A percentile compares a stretch with the other conserved stretches of the same genome.
Conservation (phyloP, 139 green algal species). For the Pleodorina starrii region DNA sequence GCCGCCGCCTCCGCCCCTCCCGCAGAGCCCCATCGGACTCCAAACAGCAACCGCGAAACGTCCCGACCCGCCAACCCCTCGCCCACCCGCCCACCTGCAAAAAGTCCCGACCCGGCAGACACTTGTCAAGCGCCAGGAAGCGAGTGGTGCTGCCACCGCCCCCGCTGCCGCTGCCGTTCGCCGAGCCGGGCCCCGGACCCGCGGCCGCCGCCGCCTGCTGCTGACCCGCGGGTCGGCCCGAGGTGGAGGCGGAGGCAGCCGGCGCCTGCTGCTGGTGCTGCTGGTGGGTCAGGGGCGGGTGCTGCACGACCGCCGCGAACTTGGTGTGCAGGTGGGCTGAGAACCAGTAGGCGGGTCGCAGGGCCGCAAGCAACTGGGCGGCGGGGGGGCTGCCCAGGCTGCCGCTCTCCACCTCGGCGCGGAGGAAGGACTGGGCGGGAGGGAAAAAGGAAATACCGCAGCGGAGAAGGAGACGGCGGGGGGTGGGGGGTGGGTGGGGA, state of each 20-base stretch:
- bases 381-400: conserved; percentile 81
- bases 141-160: conserved; percentile 64
- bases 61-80: background rate
- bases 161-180: background rate
- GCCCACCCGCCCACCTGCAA: conserved; percentile 82
- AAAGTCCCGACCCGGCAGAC: conserved; percentile 92
- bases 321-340: conserved; percentile 96
- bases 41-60: too few species aligned
- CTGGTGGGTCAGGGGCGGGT: conserved; percentile 51
- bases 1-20: too few species aligned
- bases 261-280: background rate
- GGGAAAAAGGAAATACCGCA: too few species aligned
- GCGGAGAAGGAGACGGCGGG: too few species aligned
- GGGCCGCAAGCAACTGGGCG: conserved; percentile 74
- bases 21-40: too few species aligned
- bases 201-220: background rate
- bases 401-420: conserved; percentile 72
- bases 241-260: conserved; percentile 36
- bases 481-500: too few species aligned
- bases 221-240: background rate
- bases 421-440: conserved; percentile 24
- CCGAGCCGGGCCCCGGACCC: background rate
- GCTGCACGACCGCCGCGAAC: conserved; percentile 90
- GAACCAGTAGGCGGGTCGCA: conserved; percentile 96
- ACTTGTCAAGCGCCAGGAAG: conserved; percentile 99